Conservation (phyloP, 1,284 basidiomycete species). For the Ustilago curta region DNA sequence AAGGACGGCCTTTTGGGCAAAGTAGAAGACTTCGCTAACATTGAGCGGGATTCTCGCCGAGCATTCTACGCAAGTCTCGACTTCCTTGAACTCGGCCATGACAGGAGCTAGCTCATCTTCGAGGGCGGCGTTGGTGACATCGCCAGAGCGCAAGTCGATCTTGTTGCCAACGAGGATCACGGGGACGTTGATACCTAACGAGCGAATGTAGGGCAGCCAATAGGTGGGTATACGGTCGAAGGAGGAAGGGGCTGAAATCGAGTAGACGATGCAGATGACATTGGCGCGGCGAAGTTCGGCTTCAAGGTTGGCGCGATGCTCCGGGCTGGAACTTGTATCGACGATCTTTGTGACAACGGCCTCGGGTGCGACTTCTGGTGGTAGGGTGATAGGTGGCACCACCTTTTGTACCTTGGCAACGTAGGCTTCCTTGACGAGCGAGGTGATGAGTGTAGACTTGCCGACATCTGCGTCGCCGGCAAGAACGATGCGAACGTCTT, state of each 20-base stretch:
- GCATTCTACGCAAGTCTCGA: constrained; percentile 97
- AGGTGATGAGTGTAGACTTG: constrained; percentile 65
- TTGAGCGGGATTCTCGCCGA: constrained; percentile 83
- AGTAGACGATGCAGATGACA: constrained; percentile 95
- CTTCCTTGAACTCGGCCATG: constrained; percentile 71
- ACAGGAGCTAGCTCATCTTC: constrained; percentile 76
- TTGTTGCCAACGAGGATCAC: constrained; percentile 98
- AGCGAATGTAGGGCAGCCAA: constrained; percentile 96
- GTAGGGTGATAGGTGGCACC: constrained; percentile 66
- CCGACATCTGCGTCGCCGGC: constrained; percentile 84
- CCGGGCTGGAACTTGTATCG: constrained; percentile 71
- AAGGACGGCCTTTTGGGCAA: constrained; percentile 96
- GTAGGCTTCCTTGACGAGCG: constrained; percentile 84
- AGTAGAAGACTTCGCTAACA: constrained; percentile 98
- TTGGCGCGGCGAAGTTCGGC: constrained; percentile 95
- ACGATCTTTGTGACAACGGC: constrained; percentile 67
- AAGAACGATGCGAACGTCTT: constrained; percentile 90
- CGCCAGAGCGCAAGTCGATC: constrained; percentile 91
- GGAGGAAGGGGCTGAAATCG: constrained; percentile 92
- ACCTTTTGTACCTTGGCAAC: constrained; percentile 80
- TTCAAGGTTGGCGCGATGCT: constrained; percentile 87
- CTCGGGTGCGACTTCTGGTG: constrained; percentile 65
- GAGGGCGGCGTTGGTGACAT: constrained; percentile 91
- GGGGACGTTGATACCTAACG: constrained; percentile 89
- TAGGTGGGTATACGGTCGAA: constrained; percentile 98